Base-by-base conservation (phyloP, 768 basidiomycete species). In the Trametes villosa region DNA sequence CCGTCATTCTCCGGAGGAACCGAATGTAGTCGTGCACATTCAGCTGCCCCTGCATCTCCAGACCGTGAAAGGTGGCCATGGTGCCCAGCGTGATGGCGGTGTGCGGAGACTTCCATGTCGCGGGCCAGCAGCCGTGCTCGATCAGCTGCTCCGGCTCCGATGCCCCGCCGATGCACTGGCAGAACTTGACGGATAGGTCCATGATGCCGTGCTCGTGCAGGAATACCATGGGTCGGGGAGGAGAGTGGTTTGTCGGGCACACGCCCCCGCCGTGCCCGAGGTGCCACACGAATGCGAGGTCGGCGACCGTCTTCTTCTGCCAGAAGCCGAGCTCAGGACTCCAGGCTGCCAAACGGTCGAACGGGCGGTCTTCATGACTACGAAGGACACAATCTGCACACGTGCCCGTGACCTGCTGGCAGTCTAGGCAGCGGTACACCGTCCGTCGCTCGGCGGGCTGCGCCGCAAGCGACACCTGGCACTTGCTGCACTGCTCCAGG, bases 21-120 rank as follows among this genome's bases (percentile, higher is more conserved):
- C 22, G 2, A 11, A 45, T 18, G 20, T 33, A 59, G 58, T 59
- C 58, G 38, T 59, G 51, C 5, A 50, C 51, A 29, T 52, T 59
- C 12, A 53, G 18, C 31, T 53, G 50, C 2, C 40, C 58, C 20
- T 53, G 42, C 3, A 50, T 41, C 15, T 42, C 40, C 12, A 59
- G 18, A 20, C 50, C 26, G 18, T 53, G 58, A 20, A 53, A 53
- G 2, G 42, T 41, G 9, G 18, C 15, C 29, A 59, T 20, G 1
- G 41, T 24, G 7, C 17, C 42, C 2, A 53, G 33, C 9, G 38
- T 50, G 9, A 41, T 38, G 8, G 48, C 57, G 1, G 48, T 58
- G 3, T 22, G 22, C 7, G 57, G 57, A 2, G 33, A n/a, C 22
- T 29, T 20, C 59, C 59, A 54, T 17, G 53, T 36, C 29, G 44